Conservation (phyloP, 352 stramenopile species). For the Pythium volutum region DNA sequence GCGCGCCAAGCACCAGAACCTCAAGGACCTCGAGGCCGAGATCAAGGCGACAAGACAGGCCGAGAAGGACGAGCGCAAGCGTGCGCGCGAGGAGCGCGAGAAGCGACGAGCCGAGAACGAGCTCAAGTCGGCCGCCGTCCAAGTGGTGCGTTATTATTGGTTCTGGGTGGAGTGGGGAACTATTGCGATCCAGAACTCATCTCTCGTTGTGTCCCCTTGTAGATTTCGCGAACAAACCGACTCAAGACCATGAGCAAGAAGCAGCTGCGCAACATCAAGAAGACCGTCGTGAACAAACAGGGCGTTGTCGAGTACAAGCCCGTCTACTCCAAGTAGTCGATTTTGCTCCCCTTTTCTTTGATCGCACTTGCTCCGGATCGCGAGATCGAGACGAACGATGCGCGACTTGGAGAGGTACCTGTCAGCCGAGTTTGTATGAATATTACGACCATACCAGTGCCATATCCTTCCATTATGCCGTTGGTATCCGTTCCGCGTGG, state of each 20-base stretch:
- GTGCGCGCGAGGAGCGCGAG: constrained; percentile 81
- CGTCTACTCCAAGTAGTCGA: constrained; percentile 86
- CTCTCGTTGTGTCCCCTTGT: constrained; percentile 9
- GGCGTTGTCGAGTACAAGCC: constrained; percentile 87
- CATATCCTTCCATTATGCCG: too few relatives aligned
- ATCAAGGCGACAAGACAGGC: constrained; percentile 73
- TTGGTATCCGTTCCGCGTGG: too few relatives aligned
- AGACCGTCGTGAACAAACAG: constrained; percentile 91
- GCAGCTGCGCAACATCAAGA: constrained; percentile 89
- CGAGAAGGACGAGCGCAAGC: constrained; percentile 72
- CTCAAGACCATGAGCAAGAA: constrained; percentile 94
- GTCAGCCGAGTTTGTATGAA: neutral
- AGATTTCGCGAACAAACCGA: constrained; percentile 84
- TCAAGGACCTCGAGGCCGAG: constrained; percentile 81
- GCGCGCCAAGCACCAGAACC: constrained; percentile 71
- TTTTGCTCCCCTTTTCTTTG: neutral
- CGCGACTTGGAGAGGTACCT: neutral
- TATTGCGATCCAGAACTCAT: neutral
- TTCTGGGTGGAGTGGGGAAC: neutral
- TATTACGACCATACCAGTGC: neutral
- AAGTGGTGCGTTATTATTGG: constrained; percentile 60
- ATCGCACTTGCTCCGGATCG: neutral
- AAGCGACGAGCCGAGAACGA: constrained; percentile 89
- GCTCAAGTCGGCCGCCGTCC: constrained; percentile 83
- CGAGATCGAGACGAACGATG: neutral